phyloP scores from a whole-genome alignment of 2,329 filamentous ascomycete species.

The Fusarium aywerte region DNA sequence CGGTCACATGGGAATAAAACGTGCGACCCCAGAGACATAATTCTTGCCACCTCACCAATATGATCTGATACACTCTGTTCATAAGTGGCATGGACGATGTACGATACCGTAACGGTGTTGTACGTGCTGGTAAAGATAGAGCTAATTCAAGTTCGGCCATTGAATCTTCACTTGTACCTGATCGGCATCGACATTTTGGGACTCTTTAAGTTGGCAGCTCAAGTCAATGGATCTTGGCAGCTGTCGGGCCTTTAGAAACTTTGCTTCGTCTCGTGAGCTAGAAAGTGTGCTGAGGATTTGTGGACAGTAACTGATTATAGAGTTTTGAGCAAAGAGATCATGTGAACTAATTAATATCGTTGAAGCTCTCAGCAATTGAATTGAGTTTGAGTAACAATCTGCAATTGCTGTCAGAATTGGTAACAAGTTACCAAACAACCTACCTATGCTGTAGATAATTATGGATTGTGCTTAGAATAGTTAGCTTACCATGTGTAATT shows the following conservation, averaged over 20 bases:
- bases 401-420: slow-evolving; percentile 16
- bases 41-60: slow-evolving; percentile 16
- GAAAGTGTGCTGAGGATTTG: slow-evolving; percentile 14
- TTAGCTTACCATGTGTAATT: slow-evolving; percentile 35
- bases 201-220: slow-evolving; percentile 5
- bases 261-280: slow-evolving; percentile 29
- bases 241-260: slow-evolving; percentile 32
- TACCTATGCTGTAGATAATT: too few species aligned
- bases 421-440: neutral
- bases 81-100: neutral
- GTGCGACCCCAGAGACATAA: slow-evolving; percentile 34
- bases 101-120: slow-evolving; percentile 3
- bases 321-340: neutral
- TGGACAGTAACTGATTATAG: neutral
- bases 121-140: slow-evolving; percentile 16
- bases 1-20: slow-evolving; percentile 42
- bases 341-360: neutral
- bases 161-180: slow-evolving; percentile 42
- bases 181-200: slow-evolving; percentile 37
- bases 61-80: slow-evolving; percentile 5
- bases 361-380: neutral
- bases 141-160: slow-evolving; percentile 31
- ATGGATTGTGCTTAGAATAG: slow-evolving; percentile 8
- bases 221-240: slow-evolving; percentile 34
- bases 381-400: neutral